phyloP scores from a whole-genome alignment of 495 filamentous ascomycete genomes.

The Lepidopterella palustris region DNA sequence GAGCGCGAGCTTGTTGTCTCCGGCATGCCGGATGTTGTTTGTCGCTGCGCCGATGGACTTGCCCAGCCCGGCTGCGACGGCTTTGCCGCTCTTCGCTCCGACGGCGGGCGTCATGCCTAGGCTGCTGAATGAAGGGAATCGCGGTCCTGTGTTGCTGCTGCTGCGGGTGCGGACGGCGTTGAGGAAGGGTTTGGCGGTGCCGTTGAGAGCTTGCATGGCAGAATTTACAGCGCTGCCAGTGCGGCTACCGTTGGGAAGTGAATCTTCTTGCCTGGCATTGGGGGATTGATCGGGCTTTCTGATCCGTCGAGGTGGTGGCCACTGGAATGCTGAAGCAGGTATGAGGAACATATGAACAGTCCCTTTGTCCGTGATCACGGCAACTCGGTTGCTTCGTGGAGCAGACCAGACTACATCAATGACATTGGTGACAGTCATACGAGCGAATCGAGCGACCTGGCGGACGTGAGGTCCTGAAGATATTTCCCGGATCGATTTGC shows the following conservation, averaged over 20 bases:
- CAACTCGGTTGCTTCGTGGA: slow-evolving; percentile 71
- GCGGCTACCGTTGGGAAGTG: slow-evolving; percentile 7
- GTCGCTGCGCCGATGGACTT: slow-evolving; percentile 78
- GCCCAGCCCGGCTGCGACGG: slow-evolving; percentile 73
- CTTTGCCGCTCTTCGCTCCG: slow-evolving; percentile 64
- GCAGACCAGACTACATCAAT: slow-evolving; percentile 83
- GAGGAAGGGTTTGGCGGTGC: slow-evolving; percentile 21
- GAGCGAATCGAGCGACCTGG: slow-evolving; percentile 76
- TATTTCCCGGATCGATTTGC: slow-evolving; percentile 19
- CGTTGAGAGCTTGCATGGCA: slow-evolving; percentile 28
- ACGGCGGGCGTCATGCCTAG: slow-evolving; percentile 60
- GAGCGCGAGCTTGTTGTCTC: slow-evolving; percentile 76
- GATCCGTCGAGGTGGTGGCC: slow-evolving; percentile 73
- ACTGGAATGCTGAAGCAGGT: slow-evolving; percentile 73
- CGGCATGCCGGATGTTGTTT: slow-evolving; percentile 69
- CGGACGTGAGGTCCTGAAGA: slow-evolving; percentile 56
- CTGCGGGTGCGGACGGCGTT: slow-evolving; percentile 27
- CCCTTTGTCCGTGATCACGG: slow-evolving; percentile 84
- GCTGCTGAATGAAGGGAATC: slow-evolving; percentile 42
- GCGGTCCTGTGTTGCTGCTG: slow-evolving; percentile 35
- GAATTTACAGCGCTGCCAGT: slow-evolving; percentile 21
- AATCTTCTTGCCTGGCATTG: slow-evolving; percentile 24
- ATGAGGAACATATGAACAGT: slow-evolving; percentile 88
- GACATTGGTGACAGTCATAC: slow-evolving; percentile 84
- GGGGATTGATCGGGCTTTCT: slow-evolving; percentile 10